A percentile compares a stretch with the other conserved stretches of the same genome.
Evolutionary conservation across 371 early-diverging fungal species (phyloP).

Genomic region (Capillidium rhysosporum): DNA sequence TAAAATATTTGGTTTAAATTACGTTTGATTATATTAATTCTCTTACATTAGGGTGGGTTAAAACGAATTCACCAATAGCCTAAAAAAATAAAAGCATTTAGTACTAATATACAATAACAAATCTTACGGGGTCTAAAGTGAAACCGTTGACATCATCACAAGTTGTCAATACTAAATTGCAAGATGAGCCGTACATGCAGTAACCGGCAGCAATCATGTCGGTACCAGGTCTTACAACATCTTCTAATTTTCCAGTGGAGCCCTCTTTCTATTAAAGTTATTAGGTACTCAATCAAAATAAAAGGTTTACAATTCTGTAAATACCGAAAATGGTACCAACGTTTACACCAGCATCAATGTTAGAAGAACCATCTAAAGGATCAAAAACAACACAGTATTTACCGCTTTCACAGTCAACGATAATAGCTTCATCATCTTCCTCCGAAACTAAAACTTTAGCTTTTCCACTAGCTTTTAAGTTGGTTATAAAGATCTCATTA

Average conservation of each 20-base stretch:
- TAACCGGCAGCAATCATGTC: slow-evolving; percentile 91
- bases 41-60: slow-evolving; percentile 49
- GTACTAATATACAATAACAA: background rate
- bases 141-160: slow-evolving; percentile 86
- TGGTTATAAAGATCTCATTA: slow-evolving; percentile 94
- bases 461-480: slow-evolving; percentile 78
- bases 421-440: slow-evolving; percentile 86
- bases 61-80: slow-evolving; percentile 89
- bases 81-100: slow-evolving; percentile 5
- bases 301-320: slow-evolving; percentile 56
- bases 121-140: slow-evolving; percentile 73
- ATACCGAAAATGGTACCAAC: slow-evolving; percentile 98
- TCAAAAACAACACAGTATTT: slow-evolving; percentile 95
- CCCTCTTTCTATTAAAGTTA: slow-evolving; percentile 10
- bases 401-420: slow-evolving; percentile 51
- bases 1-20: background rate
- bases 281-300: background rate
- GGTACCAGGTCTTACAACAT: slow-evolving; percentile 74
- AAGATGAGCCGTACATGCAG: slow-evolving; percentile 92
- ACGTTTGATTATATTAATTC: background rate
- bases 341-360: slow-evolving; percentile 95
- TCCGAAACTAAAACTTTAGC: slow-evolving; percentile 85
- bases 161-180: slow-evolving; percentile 61
- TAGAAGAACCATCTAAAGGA: slow-evolving; percentile 90
- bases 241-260: slow-evolving; percentile 19